Evolutionary conservation across 768 basidiomycete species (phyloP).

Genomic region (Boletus patriciae): DNA sequence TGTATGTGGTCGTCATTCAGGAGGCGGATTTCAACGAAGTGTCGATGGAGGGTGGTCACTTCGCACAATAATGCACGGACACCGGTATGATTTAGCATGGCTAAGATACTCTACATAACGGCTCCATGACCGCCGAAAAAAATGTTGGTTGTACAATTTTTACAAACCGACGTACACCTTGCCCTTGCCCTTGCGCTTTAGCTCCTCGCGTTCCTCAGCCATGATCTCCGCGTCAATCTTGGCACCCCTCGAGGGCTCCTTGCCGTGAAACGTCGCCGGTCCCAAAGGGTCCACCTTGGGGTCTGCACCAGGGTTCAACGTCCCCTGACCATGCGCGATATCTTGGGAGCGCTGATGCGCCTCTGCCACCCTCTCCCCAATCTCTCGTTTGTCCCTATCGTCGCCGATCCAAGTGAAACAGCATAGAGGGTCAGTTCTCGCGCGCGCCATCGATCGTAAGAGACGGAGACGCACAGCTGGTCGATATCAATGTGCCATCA

Average conservation of each 20-base stretch:
- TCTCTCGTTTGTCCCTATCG: constrained; percentile 44
- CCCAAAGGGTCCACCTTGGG: constrained; percentile 46
- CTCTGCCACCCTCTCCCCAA: constrained; percentile 40
- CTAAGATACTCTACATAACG: no score
- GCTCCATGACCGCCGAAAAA: no score
- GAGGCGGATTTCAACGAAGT: no score
- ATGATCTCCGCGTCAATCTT: constrained; percentile 60
- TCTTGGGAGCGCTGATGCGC: constrained; percentile 34
- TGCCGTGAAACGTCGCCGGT: constrained; percentile 52
- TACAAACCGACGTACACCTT: no score
- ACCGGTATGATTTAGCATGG: no score
- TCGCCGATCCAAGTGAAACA: neutral
- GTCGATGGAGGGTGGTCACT: no score
- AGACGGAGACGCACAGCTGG: constrained; percentile 17
- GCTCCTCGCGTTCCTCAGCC: constrained; percentile 48
- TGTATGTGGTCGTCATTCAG: no score
- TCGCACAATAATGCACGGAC: no score
- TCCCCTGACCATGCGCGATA: constrained; percentile 25
- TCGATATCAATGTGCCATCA: constrained; percentile 41
- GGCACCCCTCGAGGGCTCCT: constrained; percentile 58
- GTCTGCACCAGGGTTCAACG: constrained; percentile 29
- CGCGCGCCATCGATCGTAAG: neutral
- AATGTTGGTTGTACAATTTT: no score
- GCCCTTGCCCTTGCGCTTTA: constrained; percentile 46
- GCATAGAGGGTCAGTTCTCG: neutral